Evolutionary conservation across 2,329 filamentous ascomycete species (phyloP).

Genomic region (Nigrospora osmanthi): DNA sequence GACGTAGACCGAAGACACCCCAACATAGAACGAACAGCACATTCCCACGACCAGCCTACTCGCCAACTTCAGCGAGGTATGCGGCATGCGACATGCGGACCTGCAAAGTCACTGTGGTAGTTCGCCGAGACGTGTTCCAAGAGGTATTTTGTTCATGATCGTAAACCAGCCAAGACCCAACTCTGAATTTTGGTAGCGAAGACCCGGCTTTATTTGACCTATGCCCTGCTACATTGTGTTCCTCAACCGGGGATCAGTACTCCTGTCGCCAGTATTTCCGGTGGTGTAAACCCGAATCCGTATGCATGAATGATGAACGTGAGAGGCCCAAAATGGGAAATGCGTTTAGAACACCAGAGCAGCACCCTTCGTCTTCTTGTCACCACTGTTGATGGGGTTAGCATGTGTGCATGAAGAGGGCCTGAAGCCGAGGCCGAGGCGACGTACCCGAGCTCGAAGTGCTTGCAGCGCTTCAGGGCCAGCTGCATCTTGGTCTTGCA

Average conservation of each 20-base stretch:
- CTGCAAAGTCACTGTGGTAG: too few relatives aligned
- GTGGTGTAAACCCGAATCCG: constrained; percentile 37
- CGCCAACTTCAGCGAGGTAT: too few relatives aligned
- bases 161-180: not conserved
- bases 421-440: not conserved
- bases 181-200: constrained; percentile 9
- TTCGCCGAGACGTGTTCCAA: too few relatives aligned
- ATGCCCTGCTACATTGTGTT: constrained; percentile 12
- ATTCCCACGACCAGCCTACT: too few relatives aligned
- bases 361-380: constrained; percentile 99
- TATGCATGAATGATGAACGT: constrained; percentile 30
- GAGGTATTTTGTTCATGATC: too few relatives aligned
- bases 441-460: constrained; percentile 97
- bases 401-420: constrained; percentile 13
- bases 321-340: constrained; percentile 18
- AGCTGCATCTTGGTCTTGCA: constrained; percentile 99
- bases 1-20: too few relatives aligned
- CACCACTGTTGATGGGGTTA: constrained; percentile 64
- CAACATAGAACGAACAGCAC: too few relatives aligned
- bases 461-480: constrained; percentile 99
- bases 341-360: constrained; percentile 93
- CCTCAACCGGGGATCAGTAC: constrained; percentile 34
- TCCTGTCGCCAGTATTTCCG: constrained; percentile 23
- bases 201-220: constrained; percentile 15
- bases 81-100: too few relatives aligned